Conservation (phyloP, 768 basidiomycete species). For the Lactifluus volemus region DNA sequence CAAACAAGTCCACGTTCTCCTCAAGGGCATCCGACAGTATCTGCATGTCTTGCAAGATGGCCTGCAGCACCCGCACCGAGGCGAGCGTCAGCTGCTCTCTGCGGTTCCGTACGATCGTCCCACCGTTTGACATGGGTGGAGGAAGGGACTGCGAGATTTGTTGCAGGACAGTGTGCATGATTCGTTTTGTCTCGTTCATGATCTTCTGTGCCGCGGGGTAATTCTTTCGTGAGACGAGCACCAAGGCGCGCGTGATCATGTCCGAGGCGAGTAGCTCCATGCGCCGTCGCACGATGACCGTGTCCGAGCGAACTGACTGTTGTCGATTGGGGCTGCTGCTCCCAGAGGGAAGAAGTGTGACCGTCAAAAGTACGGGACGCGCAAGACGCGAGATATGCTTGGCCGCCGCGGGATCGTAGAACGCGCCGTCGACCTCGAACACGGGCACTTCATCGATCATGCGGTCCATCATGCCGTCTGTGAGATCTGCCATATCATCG, state of each 20-base stretch:
- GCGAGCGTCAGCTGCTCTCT: conserved; percentile 67
- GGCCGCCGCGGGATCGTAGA: conserved; percentile 81
- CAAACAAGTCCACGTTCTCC: conserved; percentile 87
- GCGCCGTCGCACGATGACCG: conserved; percentile 82
- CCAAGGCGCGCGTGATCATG: conserved; percentile 92
- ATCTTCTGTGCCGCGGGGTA: conserved; percentile 87
- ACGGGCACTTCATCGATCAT: conserved; percentile 98
- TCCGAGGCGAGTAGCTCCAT: conserved; percentile 97
- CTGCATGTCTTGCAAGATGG: conserved; percentile 83
- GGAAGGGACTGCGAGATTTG: conserved; percentile 69
- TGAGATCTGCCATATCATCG: conserved; percentile 63
- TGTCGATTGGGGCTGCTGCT: conserved; percentile 26
- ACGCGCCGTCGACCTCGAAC: conserved; percentile 91
- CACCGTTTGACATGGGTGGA: conserved; percentile 35
- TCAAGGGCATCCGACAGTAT: conserved; percentile 79
- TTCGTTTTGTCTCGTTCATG: conserved; percentile 83
- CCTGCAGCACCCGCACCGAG: conserved; percentile 74
- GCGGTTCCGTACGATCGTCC: conserved; percentile 55
- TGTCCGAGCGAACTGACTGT: conserved; percentile 47
- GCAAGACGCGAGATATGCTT: conserved; percentile 84
- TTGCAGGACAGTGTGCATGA: conserved; percentile 84
- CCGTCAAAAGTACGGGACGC: conserved; percentile 88
- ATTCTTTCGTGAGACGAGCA: conserved; percentile 87
- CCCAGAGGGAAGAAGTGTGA: conserved; percentile 69
- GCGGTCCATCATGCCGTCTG: conserved; percentile 88